A percentile compares a stretch with the other conserved stretches of the same genome.
Conservation (phyloP, 495 filamentous ascomycete genomes). For the Pseudomonodictys pantanalensis region DNA sequence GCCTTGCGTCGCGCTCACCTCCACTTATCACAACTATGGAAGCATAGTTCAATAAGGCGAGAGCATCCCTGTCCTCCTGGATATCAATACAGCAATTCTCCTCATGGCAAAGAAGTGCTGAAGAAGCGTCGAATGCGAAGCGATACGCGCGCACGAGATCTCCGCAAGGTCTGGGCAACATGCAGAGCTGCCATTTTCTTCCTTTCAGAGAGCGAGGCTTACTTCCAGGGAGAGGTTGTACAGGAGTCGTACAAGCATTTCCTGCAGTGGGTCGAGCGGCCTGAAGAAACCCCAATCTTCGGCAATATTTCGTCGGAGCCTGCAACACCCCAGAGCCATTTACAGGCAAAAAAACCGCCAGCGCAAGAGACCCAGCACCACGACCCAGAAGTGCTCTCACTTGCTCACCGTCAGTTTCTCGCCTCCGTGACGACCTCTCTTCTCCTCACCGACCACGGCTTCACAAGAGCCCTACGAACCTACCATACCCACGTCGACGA, state of each 20-base stretch:
- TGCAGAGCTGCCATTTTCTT: slow-evolving; percentile 81
- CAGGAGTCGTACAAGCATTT: slow-evolving; percentile 69
- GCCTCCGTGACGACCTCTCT: slow-evolving; percentile 61
- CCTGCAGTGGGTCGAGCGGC: slow-evolving; percentile 45
- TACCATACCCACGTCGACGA: slow-evolving; percentile 72
- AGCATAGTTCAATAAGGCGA: slow-evolving; percentile 70
- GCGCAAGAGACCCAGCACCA: slow-evolving; percentile 42
- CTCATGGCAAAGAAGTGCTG: slow-evolving; percentile 54
- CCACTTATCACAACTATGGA: slow-evolving; percentile 78
- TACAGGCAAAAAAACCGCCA: not conserved
- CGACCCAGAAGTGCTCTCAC: slow-evolving; percentile 80
- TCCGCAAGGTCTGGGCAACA: slow-evolving; percentile 84
- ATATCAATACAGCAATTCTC: slow-evolving; percentile 60
- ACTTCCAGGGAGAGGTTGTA: slow-evolving; percentile 87
- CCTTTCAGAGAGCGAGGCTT: slow-evolving; percentile 76
- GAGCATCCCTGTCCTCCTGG: slow-evolving; percentile 68
- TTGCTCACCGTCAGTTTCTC: slow-evolving; percentile 75
- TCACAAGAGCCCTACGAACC: slow-evolving; percentile 66
- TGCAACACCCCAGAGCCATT: not conserved
- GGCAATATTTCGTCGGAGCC: not conserved
- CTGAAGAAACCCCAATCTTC: not conserved
- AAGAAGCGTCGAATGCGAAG: slow-evolving; percentile 56
- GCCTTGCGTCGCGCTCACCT: slow-evolving; percentile 79
- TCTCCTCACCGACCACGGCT: slow-evolving; percentile 65
- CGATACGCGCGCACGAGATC: slow-evolving; percentile 55